Base-by-base conservation (phyloP, 495 filamentous ascomycete genomes). In the Barbatosphaeria neglecta region DNA sequence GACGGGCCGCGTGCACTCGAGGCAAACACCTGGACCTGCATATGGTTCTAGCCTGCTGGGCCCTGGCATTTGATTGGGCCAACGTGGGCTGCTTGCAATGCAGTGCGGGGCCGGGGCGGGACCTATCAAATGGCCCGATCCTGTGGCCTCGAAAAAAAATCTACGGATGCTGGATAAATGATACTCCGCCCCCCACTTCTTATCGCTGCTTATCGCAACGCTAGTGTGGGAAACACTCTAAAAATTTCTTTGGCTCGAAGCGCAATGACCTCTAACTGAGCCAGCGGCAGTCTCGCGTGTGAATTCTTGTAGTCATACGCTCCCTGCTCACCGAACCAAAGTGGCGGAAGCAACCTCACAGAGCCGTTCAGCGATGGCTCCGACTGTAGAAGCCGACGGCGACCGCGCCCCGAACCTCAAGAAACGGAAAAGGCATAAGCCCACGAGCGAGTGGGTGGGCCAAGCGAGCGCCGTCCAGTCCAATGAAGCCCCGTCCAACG, bases 231-330 rank as follows among this genome's bases (percentile, higher is more conserved):
- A 40, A 18, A 24, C 48, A 50, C 50, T 49, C 58, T 56, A 62
- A 64, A 62, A 57, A 62, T 64, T 64, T 54, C 59, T 47, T 46
- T 45, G 23, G 22, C 18, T 48, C 52, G 47, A 50, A 51, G 50
- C 44, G 47, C 41, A 41, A 47, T 48, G 19, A n/a, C 15, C 15
- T 4, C 33, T 16, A 16, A n/a, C 18, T 11, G 11, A 4, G 33
- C 6, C 13, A 37, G 33, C 15, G 6, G 6, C 15, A 13, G n/a
- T n/a, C n/a, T n/a, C n/a, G n/a, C n/a, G n/a, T n/a, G n/a, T n/a
- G n/a, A n/a, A n/a, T n/a, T n/a, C n/a, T n/a, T n/a, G n/a, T n/a
- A n/a, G n/a, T n/a, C n/a, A n/a, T n/a, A n/a, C n/a, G n/a, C n/a
- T n/a, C n/a, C n/a, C n/a, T n/a, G n/a, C n/a, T 6, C 31, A 16